Evolutionary conservation across 2,329 filamentous ascomycete genomes (phyloP), one percentile per base, ranked within the genome.

Genomic region (Epichloe baconii): DNA sequence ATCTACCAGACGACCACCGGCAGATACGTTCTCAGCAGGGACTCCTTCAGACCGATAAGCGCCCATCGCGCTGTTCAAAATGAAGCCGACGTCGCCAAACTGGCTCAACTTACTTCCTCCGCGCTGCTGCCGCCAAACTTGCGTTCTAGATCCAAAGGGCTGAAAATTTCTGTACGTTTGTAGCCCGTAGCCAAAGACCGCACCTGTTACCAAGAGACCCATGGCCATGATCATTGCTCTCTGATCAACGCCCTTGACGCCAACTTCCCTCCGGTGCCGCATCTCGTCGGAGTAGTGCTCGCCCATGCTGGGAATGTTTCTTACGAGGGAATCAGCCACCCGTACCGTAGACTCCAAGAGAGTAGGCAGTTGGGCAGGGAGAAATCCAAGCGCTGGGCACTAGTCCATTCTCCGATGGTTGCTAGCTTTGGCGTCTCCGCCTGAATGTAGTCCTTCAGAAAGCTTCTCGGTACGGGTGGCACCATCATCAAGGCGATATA

Each of bases 401-500:
- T 17, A 11, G 11, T 42, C 48, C 58, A 53, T 11, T 65, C 59
- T 10, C 69, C 61, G 47, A 69, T 69, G 12, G 44, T 57, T 2
- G 58, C 61, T 11, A 70, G 45, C 17, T 58, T 58, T 1, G 66
- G 63, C 0, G 61, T 54, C 47, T 67, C 60, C 8, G 62, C 53
- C 23, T 56, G 50, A 2, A 76, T 61, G 61, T 71, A 74, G 49
- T 73, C 68, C 48, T 68, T 65, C 12, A 70, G 50, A 48, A 70
- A 70, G 11, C 64, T 59, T 44, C 68, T 67, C 3, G 74, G 74
- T 3, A 76, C 72, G 12, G 66, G 61, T 7, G 68, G 66, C 49
- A 72, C 68, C 21, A 85, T 71, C 71, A 93, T 85, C 47, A 96
- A 69, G 2, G 80, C 76, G 37, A 97, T 71, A 64, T 94, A 95